Evolutionary conservation across 2,329 filamentous ascomycete genomes (phyloP).

Genomic region (Mariannaea sp.): DNA sequence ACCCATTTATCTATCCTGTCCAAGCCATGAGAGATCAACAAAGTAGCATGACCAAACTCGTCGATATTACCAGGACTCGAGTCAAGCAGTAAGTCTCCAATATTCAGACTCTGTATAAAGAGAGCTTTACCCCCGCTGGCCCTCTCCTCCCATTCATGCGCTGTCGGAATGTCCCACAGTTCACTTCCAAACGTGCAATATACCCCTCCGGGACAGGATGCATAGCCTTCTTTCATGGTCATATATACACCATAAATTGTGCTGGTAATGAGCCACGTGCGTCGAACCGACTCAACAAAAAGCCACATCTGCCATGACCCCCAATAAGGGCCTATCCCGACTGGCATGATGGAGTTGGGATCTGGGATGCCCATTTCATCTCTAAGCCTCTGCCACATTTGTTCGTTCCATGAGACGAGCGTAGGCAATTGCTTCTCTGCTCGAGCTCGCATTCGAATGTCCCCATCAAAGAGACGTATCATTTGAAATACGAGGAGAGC

Average conservation of each 20-base stretch:
- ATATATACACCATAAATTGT: slow-evolving; percentile 35
- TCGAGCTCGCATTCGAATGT: slow-evolving; percentile 28
- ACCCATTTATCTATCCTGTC: not conserved
- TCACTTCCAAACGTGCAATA: slow-evolving; percentile 35
- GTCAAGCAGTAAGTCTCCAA: not conserved
- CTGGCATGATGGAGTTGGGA: not conserved
- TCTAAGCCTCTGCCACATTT: not conserved
- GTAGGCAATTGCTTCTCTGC: slow-evolving; percentile 21
- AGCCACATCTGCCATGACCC: slow-evolving; percentile 37
- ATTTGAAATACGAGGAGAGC: slow-evolving; percentile 30
- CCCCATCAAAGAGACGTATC: slow-evolving; percentile 35
- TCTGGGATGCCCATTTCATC: not conserved
- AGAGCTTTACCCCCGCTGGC: not conserved
- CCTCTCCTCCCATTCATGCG: slow-evolving; percentile 17
- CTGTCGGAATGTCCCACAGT: slow-evolving; percentile 39
- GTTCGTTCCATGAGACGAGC: not conserved
- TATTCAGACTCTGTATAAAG: not conserved
- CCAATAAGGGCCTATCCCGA: too few relatives aligned
- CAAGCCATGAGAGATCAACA: not conserved
- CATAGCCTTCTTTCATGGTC: slow-evolving; percentile 35
- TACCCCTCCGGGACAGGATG: slow-evolving; percentile 37
- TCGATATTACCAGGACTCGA: not conserved
- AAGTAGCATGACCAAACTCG: not conserved
- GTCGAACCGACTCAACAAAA: slow-evolving; percentile 39
- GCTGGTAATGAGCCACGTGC: slow-evolving; percentile 35